Evolutionary conservation across 768 basidiomycete species (phyloP).

Genomic region (Amanita pseudoporphyria): DNA sequence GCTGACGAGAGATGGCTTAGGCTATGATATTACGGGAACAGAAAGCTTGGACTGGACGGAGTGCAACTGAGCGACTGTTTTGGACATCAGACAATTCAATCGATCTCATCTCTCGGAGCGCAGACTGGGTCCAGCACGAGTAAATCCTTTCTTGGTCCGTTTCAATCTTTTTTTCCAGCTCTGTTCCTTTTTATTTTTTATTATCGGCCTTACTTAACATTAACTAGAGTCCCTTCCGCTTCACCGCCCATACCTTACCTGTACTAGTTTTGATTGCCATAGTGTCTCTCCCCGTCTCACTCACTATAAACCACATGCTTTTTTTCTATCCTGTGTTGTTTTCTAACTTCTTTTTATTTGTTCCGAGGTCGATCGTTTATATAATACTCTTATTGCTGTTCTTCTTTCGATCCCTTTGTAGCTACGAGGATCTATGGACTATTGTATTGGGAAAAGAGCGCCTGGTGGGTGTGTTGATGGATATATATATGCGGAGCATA

Average conservation of each 20-base stretch:
- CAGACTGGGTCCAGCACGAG: slow-evolving; percentile 79
- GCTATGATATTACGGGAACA: slow-evolving; percentile 96
- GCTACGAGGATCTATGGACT: too few relatives aligned
- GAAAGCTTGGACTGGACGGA: slow-evolving; percentile 89
- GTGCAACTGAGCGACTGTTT: slow-evolving; percentile 85
- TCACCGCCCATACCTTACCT: background rate
- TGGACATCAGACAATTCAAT: slow-evolving; percentile 90
- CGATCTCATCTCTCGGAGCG: slow-evolving; percentile 76
- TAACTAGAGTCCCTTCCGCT: too few relatives aligned
- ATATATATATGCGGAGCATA: too few relatives aligned
- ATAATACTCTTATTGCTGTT: too few relatives aligned
- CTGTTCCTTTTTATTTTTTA: slow-evolving; percentile 5
- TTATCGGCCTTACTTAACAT: background rate
- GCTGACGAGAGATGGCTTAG: slow-evolving; percentile 24
- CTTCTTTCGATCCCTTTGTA: too few relatives aligned
- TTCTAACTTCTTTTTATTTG: background rate
- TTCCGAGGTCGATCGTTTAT: too few relatives aligned
- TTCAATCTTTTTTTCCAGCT: background rate
- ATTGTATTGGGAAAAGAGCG: too few relatives aligned
- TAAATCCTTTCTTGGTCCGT: slow-evolving; percentile 17
- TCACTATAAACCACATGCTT: background rate
- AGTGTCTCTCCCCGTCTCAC: background rate
- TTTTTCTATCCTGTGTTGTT: background rate
- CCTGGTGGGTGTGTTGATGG: too few relatives aligned
- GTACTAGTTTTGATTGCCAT: slow-evolving; percentile 3